These are phyloP conservation scores for Talaromyces nanjingensis DNA, from an alignment of 495 filamentous ascomycete species.

Conservation along the genomic window DNA sequence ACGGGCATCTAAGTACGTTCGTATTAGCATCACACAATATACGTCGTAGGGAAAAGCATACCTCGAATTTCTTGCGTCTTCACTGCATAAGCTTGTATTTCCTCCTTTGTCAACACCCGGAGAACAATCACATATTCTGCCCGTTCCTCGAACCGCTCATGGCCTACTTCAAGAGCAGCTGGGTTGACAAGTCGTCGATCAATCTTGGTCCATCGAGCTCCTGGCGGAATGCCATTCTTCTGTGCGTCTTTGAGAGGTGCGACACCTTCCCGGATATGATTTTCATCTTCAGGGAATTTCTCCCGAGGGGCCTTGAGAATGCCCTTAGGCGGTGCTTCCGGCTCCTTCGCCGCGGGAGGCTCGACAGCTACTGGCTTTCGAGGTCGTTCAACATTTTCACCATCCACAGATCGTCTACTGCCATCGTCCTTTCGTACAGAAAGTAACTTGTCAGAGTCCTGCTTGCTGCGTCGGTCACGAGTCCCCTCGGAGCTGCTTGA, in stretches of 20 bases:
- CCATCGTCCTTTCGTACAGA: conserved; percentile 1
- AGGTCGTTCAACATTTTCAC: conserved; percentile 18
- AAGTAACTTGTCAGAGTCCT: neutral
- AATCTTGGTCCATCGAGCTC: conserved; percentile 86
- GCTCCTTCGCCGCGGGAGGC: conserved; percentile 24
- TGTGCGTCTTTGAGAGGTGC: conserved; percentile 75
- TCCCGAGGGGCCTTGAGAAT: conserved; percentile 66
- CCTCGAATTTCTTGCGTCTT: conserved; percentile 73
- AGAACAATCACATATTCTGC: conserved; percentile 81
- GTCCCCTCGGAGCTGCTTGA: conserved; percentile 16
- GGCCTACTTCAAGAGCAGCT: conserved; percentile 64
- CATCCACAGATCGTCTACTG: conserved; percentile 7
- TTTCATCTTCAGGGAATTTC: conserved; percentile 73
- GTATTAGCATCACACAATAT: conserved; percentile 13
- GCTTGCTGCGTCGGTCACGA: conserved; percentile 7
- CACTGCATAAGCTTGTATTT: conserved; percentile 72
- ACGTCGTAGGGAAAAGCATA: conserved; percentile 25
- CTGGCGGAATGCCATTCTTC: conserved; percentile 66
- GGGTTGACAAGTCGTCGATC: conserved; percentile 77
- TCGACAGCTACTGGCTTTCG: conserved; percentile 25
- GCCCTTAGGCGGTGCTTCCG: conserved; percentile 48
- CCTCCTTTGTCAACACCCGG: conserved; percentile 69
- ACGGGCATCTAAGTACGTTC: conserved; percentile 21
- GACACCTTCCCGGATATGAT: conserved; percentile 78
- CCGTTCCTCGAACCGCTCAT: conserved; percentile 76